phyloP scores from a whole-genome alignment of 1,284 basidiomycete species.

The Tilletia horrida region DNA sequence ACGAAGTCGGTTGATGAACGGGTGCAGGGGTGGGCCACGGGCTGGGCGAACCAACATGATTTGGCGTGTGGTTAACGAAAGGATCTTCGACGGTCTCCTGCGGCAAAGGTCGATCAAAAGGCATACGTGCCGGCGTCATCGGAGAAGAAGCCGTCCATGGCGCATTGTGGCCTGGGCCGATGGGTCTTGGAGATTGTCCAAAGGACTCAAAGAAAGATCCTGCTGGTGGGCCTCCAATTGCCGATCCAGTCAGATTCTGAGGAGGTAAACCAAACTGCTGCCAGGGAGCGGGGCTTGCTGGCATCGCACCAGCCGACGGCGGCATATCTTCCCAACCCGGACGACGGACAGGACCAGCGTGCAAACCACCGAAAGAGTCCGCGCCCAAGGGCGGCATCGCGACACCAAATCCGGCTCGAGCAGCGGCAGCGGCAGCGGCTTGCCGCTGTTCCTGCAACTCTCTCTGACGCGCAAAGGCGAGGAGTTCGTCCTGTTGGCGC shows the following conservation, averaged over 20 bases:
- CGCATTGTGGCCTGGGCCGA: not conserved
- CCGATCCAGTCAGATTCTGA: not conserved
- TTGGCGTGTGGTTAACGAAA: not conserved
- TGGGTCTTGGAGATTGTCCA: not conserved
- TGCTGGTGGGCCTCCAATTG: not conserved
- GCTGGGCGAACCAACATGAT: not conserved
- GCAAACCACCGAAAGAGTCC: conserved; percentile 27
- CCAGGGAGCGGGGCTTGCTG: conserved; percentile 3
- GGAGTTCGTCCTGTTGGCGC: conserved; percentile 38
- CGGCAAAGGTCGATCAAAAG: conserved; percentile 5
- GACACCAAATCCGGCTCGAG: conserved; percentile 22
- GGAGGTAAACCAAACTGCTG: not conserved
- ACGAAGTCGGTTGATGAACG: not conserved
- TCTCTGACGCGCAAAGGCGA: conserved; percentile 36
- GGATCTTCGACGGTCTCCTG: not conserved
- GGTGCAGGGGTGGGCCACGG: not conserved
- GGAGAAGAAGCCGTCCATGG: conserved; percentile 4
- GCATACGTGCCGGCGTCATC: not conserved
- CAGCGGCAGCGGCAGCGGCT: conserved; percentile 30
- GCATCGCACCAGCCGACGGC: not conserved
- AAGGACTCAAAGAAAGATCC: conserved; percentile 6
- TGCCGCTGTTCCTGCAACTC: conserved; percentile 41
- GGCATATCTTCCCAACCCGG: conserved; percentile 8
- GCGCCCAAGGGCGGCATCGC: conserved; percentile 24
- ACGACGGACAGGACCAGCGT: conserved; percentile 23